These are phyloP conservation scores for Paramarasmius palmivorus DNA, from an alignment of 1,284 basidiomycete genomes.

Conservation along the genomic window DNA sequence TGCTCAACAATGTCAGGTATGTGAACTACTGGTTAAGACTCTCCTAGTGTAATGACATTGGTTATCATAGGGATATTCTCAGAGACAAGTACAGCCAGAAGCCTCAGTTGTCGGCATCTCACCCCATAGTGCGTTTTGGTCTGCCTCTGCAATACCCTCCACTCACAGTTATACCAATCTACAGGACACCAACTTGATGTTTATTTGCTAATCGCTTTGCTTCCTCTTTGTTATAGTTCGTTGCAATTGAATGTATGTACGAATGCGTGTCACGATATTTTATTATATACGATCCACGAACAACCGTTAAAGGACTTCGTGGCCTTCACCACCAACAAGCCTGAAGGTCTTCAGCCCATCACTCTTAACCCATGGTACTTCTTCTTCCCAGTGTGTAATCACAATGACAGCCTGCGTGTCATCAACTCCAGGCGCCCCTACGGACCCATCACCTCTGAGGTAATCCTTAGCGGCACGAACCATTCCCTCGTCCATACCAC, in stretches of 20 bases:
- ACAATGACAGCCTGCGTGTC: constrained; percentile 76
- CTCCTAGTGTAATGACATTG: constrained; percentile 2
- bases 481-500: constrained; percentile 85
- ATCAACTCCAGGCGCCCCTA: constrained; percentile 46
- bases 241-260: not conserved
- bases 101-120: constrained; percentile 79
- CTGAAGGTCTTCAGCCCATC: constrained; percentile 48
- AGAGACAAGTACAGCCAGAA: constrained; percentile 79
- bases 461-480: constrained; percentile 64
- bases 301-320: constrained; percentile 12
- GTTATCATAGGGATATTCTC: constrained; percentile 49
- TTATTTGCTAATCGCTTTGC: constrained; percentile 42
- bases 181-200: constrained; percentile 56
- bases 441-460: constrained; percentile 54
- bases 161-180: constrained; percentile 5
- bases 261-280: not conserved
- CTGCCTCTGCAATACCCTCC: constrained; percentile 4
- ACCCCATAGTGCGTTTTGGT: constrained; percentile 63
- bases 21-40: constrained; percentile 9
- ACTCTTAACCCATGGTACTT: constrained; percentile 70
- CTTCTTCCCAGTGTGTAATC: constrained; percentile 88
- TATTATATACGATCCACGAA: too few relatives aligned
- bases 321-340: constrained; percentile 38
- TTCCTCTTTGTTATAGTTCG: not conserved
- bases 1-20: constrained; percentile 71